These are phyloP conservation scores for Mucor lusitanicus DNA, from an alignment of 371 early-diverging fungal genomes.

Conservation along the genomic window DNA sequence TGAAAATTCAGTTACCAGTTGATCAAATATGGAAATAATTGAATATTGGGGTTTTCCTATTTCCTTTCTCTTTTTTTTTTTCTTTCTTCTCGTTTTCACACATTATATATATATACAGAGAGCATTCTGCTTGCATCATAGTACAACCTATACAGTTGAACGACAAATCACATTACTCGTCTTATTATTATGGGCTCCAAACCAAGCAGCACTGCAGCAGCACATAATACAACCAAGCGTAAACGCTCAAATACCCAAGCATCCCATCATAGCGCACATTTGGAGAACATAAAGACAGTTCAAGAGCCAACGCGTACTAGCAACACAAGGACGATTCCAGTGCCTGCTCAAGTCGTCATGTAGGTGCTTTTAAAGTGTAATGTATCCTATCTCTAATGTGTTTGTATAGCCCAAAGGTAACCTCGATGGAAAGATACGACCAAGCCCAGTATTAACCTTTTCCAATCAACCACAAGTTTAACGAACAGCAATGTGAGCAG, in stretches of 20 bases:
- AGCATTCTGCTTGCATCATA: too few species aligned
- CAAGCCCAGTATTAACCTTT: background rate
- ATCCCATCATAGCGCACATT: slow-evolving; percentile 5
- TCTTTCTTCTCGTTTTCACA: background rate
- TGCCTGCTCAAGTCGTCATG: background rate
- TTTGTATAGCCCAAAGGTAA: slow-evolving; percentile 18
- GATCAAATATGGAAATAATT: background rate
- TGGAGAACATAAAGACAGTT: background rate
- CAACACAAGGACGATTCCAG: slow-evolving; percentile 2
- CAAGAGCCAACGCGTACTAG: background rate
- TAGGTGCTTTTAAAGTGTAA: background rate
- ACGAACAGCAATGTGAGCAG: slow-evolving; percentile 33
- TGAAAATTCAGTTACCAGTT: background rate
- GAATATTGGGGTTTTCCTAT: background rate
- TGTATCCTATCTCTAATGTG: background rate
- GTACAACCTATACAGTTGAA: too few species aligned
- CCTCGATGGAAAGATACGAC: background rate
- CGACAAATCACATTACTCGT: background rate
- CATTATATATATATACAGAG: too few species aligned
- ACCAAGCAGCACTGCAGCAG: slow-evolving; percentile 17
- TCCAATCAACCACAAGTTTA: slow-evolving; percentile 22
- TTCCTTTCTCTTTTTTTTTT: background rate
- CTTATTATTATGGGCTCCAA: slow-evolving; percentile 25
- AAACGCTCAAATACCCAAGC: slow-evolving; percentile 24
- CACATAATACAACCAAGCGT: slow-evolving; percentile 14